Evolutionary conservation across 2,329 filamentous ascomycete species (phyloP).

Genomic region (Trichophyton rubrum): DNA sequence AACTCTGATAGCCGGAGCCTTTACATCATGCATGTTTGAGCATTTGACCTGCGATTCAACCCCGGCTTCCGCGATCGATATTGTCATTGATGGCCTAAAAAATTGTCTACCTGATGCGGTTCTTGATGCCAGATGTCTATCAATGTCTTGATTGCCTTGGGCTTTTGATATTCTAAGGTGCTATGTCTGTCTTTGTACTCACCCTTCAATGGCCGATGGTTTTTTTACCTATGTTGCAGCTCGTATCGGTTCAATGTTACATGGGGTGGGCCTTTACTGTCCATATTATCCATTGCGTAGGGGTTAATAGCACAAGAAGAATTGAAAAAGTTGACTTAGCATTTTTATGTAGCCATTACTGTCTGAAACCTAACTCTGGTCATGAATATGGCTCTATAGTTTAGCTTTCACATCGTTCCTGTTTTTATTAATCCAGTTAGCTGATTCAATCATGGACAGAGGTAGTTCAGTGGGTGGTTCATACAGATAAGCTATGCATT

Average conservation of each 20-base stretch:
- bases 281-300: no score
- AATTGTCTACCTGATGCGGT: neutral
- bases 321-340: no score
- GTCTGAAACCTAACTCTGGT: no score
- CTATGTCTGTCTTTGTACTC: neutral
- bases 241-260: no score
- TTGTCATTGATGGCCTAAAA: neutral
- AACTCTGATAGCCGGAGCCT: neutral
- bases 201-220: neutral
- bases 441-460: neutral
- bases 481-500: constrained; percentile 7
- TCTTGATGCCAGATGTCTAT: neutral
- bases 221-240: neutral
- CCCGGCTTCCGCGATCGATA: neutral
- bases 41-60: neutral
- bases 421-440: neutral
- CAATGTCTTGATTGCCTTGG: neutral
- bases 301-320: no score
- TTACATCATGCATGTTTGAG: no score
- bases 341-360: no score
- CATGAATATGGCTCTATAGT: neutral
- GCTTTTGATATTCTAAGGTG: neutral
- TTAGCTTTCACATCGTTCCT: neutral
- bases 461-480: neutral
- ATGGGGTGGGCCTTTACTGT: no score